phyloP scores from a whole-genome alignment of 2,329 filamentous ascomycete species.

The Neobulgaria alba region DNA sequence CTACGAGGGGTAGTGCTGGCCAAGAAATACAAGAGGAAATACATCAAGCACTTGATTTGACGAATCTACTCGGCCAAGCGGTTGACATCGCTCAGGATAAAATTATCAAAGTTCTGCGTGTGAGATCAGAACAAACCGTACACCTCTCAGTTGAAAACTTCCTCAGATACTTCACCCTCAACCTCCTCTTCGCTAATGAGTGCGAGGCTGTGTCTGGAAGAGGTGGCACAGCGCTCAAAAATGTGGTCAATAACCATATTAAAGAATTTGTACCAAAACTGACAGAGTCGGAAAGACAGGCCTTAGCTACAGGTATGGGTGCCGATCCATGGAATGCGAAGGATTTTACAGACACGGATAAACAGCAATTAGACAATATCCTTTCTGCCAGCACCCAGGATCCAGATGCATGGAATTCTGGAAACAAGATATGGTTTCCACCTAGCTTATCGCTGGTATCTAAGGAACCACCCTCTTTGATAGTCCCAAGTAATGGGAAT shows the following conservation, averaged over 20 bases:
- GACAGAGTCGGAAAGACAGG: conserved; percentile 64
- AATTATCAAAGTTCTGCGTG: conserved; percentile 66
- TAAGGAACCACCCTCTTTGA: background rate
- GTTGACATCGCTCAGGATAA: conserved; percentile 75
- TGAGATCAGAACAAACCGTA: conserved; percentile 65
- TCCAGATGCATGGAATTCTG: conserved; percentile 55
- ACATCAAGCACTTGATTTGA: conserved; percentile 67
- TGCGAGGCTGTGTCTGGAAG: conserved; percentile 78
- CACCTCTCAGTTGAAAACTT: conserved; percentile 61
- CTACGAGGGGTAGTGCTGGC: conserved; percentile 11
- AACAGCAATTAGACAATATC: conserved; percentile 23
- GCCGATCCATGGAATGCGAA: conserved; percentile 71
- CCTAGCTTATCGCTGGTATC: conserved; percentile 17
- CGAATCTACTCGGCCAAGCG: conserved; percentile 68
- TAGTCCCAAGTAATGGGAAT: conserved; percentile 32
- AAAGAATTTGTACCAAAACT: conserved; percentile 68
- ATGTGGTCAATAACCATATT: conserved; percentile 73
- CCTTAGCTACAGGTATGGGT: conserved; percentile 68
- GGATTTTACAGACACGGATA: conserved; percentile 60
- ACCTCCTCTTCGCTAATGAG: conserved; percentile 75
- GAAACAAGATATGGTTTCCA: conserved; percentile 49
- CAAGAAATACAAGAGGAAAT: conserved; percentile 59
- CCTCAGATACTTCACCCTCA: conserved; percentile 73
- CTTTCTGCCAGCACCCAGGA: conserved; percentile 29
- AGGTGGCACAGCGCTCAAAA: conserved; percentile 67